Percentiles rank a stretch among this genome's conserved stretches.
These are phyloP conservation scores for Lactifluus echinatus DNA, from an alignment of 768 basidiomycete species.

Conservation along the genomic window DNA sequence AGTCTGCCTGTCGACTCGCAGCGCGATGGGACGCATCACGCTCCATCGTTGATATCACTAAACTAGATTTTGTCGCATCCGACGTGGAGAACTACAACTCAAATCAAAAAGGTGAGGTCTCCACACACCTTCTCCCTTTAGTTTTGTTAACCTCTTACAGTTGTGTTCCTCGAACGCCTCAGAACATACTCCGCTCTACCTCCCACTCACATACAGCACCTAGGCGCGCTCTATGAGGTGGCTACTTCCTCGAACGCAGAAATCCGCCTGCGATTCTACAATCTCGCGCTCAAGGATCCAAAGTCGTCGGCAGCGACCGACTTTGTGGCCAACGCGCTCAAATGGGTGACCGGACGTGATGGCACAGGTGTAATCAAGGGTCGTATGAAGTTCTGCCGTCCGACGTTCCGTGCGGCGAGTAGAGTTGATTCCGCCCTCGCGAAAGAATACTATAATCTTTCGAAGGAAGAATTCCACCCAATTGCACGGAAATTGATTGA, in stretches of 20 bases:
- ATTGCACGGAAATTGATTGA: slow-evolving; percentile 69
- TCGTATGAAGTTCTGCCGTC: slow-evolving; percentile 80
- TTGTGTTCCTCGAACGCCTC: slow-evolving; percentile 78
- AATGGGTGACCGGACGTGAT: slow-evolving; percentile 60
- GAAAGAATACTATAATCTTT: slow-evolving; percentile 36
- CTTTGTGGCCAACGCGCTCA: slow-evolving; percentile 46
- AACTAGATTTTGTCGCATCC: slow-evolving; percentile 44
- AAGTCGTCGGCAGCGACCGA: slow-evolving; percentile 37
- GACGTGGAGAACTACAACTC: slow-evolving; percentile 63
- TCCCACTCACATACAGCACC: slow-evolving; percentile 43
- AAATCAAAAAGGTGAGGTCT: slow-evolving; percentile 60
- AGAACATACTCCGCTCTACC: slow-evolving; percentile 58
- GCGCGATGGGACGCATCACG: slow-evolving; percentile 65
- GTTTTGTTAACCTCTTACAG: slow-evolving; percentile 29
- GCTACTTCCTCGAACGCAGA: slow-evolving; percentile 64
- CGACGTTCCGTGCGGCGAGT: slow-evolving; percentile 47
- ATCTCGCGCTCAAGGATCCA: slow-evolving; percentile 50
- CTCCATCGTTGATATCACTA: slow-evolving; percentile 32
- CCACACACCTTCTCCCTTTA: background rate
- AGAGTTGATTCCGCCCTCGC: slow-evolving; percentile 50
- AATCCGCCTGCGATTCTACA: slow-evolving; percentile 71
- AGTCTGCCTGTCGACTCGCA: slow-evolving; percentile 63
- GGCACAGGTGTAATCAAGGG: slow-evolving; percentile 59
- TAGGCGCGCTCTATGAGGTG: slow-evolving; percentile 45
- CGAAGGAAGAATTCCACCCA: slow-evolving; percentile 58